phyloP scores from a whole-genome alignment of 2,329 filamentous ascomycete species.

The Trichophyton benhamiae region DNA sequence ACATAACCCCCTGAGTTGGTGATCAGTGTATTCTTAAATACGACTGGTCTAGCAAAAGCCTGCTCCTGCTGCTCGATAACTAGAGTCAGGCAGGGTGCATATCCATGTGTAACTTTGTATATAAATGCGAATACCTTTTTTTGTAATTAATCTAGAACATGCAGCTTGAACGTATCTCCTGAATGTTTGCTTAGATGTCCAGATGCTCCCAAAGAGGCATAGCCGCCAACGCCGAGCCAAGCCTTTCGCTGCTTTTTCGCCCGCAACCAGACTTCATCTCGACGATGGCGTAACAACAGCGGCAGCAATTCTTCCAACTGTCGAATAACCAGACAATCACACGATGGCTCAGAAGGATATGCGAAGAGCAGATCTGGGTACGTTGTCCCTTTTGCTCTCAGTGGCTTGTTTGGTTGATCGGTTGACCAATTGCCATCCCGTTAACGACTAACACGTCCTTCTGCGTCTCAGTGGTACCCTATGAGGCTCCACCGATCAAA shows the following conservation, averaged over 20 bases:
- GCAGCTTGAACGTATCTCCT: neutral
- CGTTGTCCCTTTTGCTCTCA: conserved; percentile 19
- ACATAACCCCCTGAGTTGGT: neutral
- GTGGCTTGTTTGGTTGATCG: no score
- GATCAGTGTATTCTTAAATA: neutral
- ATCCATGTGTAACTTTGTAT: no score
- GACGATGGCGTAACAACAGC: neutral
- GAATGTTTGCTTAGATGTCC: neutral
- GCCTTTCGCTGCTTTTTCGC: neutral
- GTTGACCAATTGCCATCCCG: neutral
- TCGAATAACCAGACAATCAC: neutral
- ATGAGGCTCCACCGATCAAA: conserved; percentile 60
- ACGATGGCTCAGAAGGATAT: conserved; percentile 60
- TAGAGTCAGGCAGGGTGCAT: no score
- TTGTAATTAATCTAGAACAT: neutral
- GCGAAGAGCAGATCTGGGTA: conserved; percentile 62
- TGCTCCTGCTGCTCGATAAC: no score
- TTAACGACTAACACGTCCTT: neutral
- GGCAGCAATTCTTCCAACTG: neutral
- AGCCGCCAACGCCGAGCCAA: neutral
- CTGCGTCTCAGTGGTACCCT: conserved; percentile 63
- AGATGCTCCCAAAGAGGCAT: neutral
- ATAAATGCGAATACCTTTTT: no score
- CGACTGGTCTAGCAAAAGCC: no score
- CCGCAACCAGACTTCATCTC: neutral